These are phyloP conservation scores for Eimeria necatrix DNA, from an alignment of 169 alveolate species.

Conservation along the genomic window DNA sequence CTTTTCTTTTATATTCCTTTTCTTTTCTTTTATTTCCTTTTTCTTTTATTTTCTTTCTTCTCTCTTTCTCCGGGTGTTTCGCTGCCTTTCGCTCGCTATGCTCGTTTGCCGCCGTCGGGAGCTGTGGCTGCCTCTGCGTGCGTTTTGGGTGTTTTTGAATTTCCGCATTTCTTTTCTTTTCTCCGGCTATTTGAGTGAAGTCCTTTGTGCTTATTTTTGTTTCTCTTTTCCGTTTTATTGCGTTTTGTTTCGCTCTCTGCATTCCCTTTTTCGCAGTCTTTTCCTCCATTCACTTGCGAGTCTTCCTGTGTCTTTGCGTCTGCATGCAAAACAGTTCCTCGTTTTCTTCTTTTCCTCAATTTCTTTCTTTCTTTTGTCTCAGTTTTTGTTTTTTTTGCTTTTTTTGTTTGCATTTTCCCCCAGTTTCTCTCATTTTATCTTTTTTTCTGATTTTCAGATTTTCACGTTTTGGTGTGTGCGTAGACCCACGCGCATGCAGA, in stretches of 20 bases:
- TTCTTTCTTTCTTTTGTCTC: neutral
- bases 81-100: neutral
- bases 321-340: neutral
- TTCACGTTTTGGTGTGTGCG: too few species aligned
- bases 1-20: neutral
- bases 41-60: neutral
- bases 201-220: too few species aligned
- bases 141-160: too few species aligned
- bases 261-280: neutral
- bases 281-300: neutral
- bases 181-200: too few species aligned
- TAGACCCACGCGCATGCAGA: too few species aligned
- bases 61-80: neutral
- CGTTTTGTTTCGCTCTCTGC: neutral
- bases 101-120: neutral
- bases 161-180: neutral
- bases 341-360: neutral
- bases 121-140: too few species aligned
- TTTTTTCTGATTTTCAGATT: too few species aligned
- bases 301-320: neutral
- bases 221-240: neutral
- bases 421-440: too few species aligned
- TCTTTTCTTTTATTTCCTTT: neutral
- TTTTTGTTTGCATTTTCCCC: too few species aligned
- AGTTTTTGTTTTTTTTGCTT: too few species aligned